Evolutionary conservation across 2,329 filamentous ascomycete genomes (phyloP), one percentile per base, ranked within the genome.

Genomic region (Tricladium varicosporioides): DNA sequence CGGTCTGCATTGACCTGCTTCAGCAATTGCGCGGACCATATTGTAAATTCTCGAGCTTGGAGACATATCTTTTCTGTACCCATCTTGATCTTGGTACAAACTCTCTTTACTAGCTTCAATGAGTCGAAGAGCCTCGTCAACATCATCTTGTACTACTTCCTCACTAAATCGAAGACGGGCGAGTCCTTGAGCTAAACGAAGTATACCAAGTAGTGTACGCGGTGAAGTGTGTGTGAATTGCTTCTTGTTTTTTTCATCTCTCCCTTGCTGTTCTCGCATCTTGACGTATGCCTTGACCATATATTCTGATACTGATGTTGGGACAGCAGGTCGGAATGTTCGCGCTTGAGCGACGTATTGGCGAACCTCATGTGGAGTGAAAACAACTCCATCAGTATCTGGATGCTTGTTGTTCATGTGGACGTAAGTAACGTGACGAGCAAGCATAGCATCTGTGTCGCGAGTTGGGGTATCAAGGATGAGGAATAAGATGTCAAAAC

Each of bases 331-430:
- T 11, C 93, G 86, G 82, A 87, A 97, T 14, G 88, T 91, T 53
- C 94, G 88, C 1, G 94, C 94, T 70, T 93, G 89, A 10, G 94
- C 93, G 58, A 99, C 90, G 78, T 96, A 99, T 65, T 96, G 92
- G 55, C 94, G 90, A 51, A 99, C 93, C 75, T 99, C 94, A 64
- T 92, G 85, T 0, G 94, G 94, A 1, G 86, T 86, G 76, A 99
- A 97, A 65, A 97, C 84, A n/a, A 94, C 75, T 47, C 82, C 77
- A 50, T 78, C 78, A n/a, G 84, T 81, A 65, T 96, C 91, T 0
- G 94, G 94, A 72, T 99, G 94, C 54, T 85, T 86, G 76, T 89
- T 94, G 79, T 97, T 86, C 88, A 97, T 99, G 78, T 99, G 94
- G 50, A 99, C 94, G 70, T 92, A 90, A 32, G 94, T 88, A 63